Base-by-base conservation (phyloP, 129 eudicot genomes). In the Pseudognaphalium luteoalbum region DNA sequence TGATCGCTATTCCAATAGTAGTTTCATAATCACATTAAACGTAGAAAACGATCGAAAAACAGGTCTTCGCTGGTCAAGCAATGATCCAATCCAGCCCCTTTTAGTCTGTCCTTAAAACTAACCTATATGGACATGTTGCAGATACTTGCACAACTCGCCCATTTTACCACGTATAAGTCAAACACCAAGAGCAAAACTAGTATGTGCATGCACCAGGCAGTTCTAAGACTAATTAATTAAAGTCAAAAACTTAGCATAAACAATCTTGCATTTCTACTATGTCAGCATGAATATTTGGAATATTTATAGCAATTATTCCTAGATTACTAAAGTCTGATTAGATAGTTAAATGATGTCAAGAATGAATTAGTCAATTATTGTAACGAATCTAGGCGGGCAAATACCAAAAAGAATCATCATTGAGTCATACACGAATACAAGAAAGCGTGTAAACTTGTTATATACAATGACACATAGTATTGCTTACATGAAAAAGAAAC, bases 211-310 rank as follows among this genome's bases (percentile, higher is more conserved):
- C 70, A 34, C 70, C 42, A 32, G 28, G 28, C 47, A 63, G 14
- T 33, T 63, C 41, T 35, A n/a, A 29, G 41, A 50, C 62, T 28
- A 22, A 21, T 47, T 29, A 60, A 70, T 14, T 28, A 52, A 52
- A 25, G 41, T 47, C 62, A 70, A 56, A 72, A 57, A 19, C 12
- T 21, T 34, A 72, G 21, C 33, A 57, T 52, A 34, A 51, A 71
- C 65, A 57, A 72, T 71, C 65, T 19, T 34, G 1, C 52, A 57
- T 70, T 70, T 44, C 37, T 42, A 42, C 33, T 21, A 72, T 57
- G 66, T 33, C 51, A 72, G 32, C 77, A 58, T 72, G 77, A 58
- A 57, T 68, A 57, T 12, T 34, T 33, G 22, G n/a, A 19, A n/a
- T 7, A 16, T 51, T 30, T 5, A 5, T 30, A 34, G 9, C 28